Evolutionary conservation across 805 yeast species (phyloP), one percentile per base, ranked within the genome.

Genomic region (Torulaspora indica): DNA sequence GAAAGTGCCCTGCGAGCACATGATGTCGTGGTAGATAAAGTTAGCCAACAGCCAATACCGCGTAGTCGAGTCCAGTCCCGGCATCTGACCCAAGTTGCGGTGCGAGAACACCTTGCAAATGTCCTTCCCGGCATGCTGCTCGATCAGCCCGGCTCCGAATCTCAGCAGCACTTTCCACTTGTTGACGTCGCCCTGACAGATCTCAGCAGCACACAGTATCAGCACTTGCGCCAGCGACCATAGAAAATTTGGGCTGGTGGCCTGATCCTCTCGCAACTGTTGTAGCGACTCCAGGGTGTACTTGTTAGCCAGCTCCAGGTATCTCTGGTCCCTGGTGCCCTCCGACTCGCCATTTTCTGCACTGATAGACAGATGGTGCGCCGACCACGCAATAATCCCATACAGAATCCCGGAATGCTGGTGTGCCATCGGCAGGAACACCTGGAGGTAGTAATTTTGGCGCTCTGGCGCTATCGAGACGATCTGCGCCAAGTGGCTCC

Each of bases 21-120:
- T 69, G 25, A 86, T 74, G 58, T 85, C 95, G 60, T 85, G 93
- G 58, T 85, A 86, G 1, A 88, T 87, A 64, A 82, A 86, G 62
- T 81, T 85, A 7, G 87, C 78, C 15, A 83, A 77, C 40, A 85
- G 68, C 83, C 90, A 85, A 49, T 81, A 78, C 51, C 80, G 66
- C 22, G 58, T 51, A 10, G 49, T 46, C 5, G 44, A 35, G 30
- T 53, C 53, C n/a, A 48, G 33, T 8, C 35, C 27, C 5, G 53
- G 42, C 29, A 43, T 42, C 14, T 45, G 38, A 27, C 33, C 25
- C 51, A 78, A 81, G 49, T 76, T 76, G 55, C 75, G 73, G 24
- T 67, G 69, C 52, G 73, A 74, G 61, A 79, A 72, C 32, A 62
- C 65, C 5, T 35, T 47, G 15, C 51, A 47, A 12, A 49, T 44